Base-by-base conservation (phyloP, 345 rosid genomes). In the Chamaenerion angustifolium region DNA sequence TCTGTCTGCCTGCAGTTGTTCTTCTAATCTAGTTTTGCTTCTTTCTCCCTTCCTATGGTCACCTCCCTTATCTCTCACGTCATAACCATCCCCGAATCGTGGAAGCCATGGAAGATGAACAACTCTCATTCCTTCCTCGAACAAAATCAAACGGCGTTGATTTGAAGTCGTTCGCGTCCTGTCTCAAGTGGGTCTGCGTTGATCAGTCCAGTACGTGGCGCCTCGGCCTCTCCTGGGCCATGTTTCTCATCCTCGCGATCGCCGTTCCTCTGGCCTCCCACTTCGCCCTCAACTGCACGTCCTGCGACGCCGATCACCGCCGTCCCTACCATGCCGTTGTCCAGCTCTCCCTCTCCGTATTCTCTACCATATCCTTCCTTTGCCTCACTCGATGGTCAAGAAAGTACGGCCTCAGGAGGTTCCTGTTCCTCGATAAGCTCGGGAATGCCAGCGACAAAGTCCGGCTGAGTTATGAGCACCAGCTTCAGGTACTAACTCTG, bases 251-350 rank as follows among this genome's bases (percentile, higher is more conserved):
- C 44, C 73, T 89, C 1, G 72, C 78, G 19, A 44, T 82, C 6
- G 75, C 64, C n/a, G 71, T 58, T 10, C 97, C 97, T 14, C 45
- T 85, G 11, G 71, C 80, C 12, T 85, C 97, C 0, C 97, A 85
- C 75, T 78, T 82, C 56, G 46, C 69, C 19, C 72, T 85, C 21
- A 60, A 64, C 1, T 85, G 97, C 67, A 70, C 81, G 10, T 46
- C 66, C 43, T 89, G 95, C 56, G 97, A 85, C 53, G 54, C 43
- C 23, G 27, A 72, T 52, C 97, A 80, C 65, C 80, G 57, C 12
- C 61, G 95, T 16, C 97, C 97, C 0, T 89, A 85, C 61, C 93
- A 89, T 60, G 67, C 72, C 6, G 63, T 81, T 10, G 83, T 85
- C 0, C 89, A 89, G 67, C 19, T 78, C 11, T 89, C 95, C 1